These are phyloP conservation scores for Irpex sp. DNA, from an alignment of 1,284 basidiomycete genomes.

Conservation along the genomic window DNA sequence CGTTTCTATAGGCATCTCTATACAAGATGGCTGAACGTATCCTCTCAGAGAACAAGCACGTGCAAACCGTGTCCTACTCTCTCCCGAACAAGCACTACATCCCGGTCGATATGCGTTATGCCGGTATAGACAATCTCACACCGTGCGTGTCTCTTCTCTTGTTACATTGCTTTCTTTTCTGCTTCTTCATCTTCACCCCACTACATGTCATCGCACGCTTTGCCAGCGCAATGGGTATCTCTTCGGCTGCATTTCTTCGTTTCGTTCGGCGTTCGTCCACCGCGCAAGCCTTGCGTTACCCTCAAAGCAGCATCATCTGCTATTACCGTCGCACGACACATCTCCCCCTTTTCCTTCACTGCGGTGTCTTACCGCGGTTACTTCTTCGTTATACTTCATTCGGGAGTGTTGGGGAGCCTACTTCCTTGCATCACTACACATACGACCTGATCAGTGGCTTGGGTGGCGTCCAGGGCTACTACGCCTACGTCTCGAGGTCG, in stretches of 20 bases:
- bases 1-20: constrained; percentile 66
- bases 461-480: not conserved
- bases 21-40: constrained; percentile 86
- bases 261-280: not conserved
- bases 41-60: constrained; percentile 59
- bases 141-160: constrained; percentile 31
- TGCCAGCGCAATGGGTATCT: not conserved
- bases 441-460: not conserved
- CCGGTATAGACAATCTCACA: constrained; percentile 48
- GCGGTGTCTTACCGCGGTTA: not conserved
- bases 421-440: not conserved
- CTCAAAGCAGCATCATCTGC: not conserved
- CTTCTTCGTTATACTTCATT: not conserved
- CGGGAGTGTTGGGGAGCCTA: not conserved
- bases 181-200: not conserved
- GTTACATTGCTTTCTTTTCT: constrained; percentile 6
- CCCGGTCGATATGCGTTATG: constrained; percentile 74
- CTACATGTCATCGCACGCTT: not conserved
- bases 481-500: not conserved
- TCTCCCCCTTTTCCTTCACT: not conserved
- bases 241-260: not conserved
- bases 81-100: constrained; percentile 96
- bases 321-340: not conserved
- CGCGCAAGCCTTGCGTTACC: not conserved
- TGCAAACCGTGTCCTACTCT: constrained; percentile 67